Conservation (phyloP, 345 rosid species). For the Ceriops tagal region DNA sequence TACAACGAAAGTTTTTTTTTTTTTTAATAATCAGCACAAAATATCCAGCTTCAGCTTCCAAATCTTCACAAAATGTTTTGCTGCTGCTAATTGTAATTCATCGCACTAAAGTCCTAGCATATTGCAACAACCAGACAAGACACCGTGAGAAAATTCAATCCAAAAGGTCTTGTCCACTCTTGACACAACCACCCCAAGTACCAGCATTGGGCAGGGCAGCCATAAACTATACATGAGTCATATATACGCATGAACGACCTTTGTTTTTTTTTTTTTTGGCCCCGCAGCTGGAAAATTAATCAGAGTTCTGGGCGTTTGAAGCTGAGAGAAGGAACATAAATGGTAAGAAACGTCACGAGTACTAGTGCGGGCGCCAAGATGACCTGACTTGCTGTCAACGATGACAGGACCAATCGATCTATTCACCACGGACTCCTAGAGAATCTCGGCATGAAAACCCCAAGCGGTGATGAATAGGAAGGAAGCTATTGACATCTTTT, state of each 20-base stretch:
- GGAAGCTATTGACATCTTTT: constrained; percentile 62
- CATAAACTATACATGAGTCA: constrained; percentile 36
- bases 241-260: no score
- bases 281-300: no score
- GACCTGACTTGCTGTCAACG: constrained; percentile 69
- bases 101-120: not conserved
- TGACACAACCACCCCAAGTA: constrained; percentile 29
- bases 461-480: constrained; percentile 52
- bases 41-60: not conserved
- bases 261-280: no score
- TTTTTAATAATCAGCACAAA: no score
- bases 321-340: not conserved
- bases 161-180: not conserved
- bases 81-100: constrained; percentile 10
- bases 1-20: not conserved
- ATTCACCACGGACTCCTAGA: constrained; percentile 51
- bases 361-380: not conserved
- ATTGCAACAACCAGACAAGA: constrained; percentile 9
- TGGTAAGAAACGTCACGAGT: not conserved
- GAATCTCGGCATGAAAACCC: constrained; percentile 47
- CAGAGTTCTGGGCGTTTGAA: not conserved
- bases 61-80: constrained; percentile 10
- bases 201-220: constrained; percentile 89
- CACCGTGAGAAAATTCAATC: not conserved
- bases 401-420: constrained; percentile 39